Evolutionary conservation across 257 asterid genomes (phyloP), one percentile per base, ranked within the genome.

Genomic region (Nicotiana otophora): DNA sequence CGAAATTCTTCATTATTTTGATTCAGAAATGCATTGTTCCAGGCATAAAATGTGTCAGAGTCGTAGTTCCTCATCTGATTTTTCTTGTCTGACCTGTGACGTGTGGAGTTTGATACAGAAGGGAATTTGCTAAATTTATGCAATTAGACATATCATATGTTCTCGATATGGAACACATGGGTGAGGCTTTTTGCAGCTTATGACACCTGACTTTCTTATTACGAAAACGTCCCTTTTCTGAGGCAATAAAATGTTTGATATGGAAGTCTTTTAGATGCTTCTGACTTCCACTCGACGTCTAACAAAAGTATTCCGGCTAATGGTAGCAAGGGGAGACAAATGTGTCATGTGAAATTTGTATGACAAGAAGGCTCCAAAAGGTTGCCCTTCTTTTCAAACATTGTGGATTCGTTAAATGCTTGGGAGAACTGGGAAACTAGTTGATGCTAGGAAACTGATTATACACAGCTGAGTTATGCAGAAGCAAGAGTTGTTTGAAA

Each of bases 91-190:
- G 79, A 46, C 14, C 6, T 46, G 36, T 72, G 7, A 20, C 23
- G 20, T 12, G 78, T 70, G 60, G 60, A 42, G 20, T 20, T 70
- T 23, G 26, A 23, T 23, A 23, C 1, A 68, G 3, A 23, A 46
- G 78, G 78, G 78, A 16, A 72, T 46, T 72, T 72, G 60, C 46
- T 72, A 46, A 72, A 72, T 46, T 72, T 46, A 20, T 48, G 61
- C 61, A 46, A 12, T 42, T 72, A 46, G 26, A 46, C 39, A 12
- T 16, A 46, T 42, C 48, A 20, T 72, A n/a, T 72, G 23, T 46
- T 60, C 23, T 7, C 7, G 23, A 46, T 46, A 46, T 46, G 61
- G 61, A 46, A 48, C 36, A 20, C 7, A 72, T 0, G 39, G 7
- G 39, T 14, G 60, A 72, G 7, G 26, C 48, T 31, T 72, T 72